phyloP scores from a whole-genome alignment of 106 monocot genomes.

The Alisma plantagoaquatica region DNA sequence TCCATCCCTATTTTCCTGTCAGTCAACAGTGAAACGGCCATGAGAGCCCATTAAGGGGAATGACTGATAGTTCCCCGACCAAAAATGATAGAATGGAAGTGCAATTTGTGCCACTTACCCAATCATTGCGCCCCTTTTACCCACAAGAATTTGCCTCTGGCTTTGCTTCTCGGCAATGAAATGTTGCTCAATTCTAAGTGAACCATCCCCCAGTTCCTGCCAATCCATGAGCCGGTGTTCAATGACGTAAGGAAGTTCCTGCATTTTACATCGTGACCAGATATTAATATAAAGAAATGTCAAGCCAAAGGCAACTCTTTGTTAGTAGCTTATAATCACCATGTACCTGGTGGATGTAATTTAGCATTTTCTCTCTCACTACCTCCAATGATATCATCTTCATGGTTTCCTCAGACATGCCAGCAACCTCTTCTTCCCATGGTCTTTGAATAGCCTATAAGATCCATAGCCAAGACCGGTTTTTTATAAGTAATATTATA shows the following conservation, averaged over 20 bases:
- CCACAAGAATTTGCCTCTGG: conserved; percentile 95
- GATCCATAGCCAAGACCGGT: too few species aligned
- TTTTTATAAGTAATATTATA: too few species aligned
- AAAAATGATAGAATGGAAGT: background rate
- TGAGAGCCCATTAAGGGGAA: too few species aligned
- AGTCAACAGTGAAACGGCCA: too few species aligned
- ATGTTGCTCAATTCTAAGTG: conserved; percentile 92
- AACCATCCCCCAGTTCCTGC: conserved; percentile 91
- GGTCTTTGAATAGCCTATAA: conserved; percentile 82
- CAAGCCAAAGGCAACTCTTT: too few species aligned
- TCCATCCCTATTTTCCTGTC: conserved; percentile 98
- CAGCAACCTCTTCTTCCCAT: conserved; percentile 84
- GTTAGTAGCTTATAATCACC: too few species aligned
- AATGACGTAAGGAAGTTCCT: conserved; percentile 98
- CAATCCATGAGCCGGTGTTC: conserved; percentile 93
- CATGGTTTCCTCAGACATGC: conserved; percentile 82
- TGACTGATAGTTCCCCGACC: too few species aligned
- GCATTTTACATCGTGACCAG: background rate
- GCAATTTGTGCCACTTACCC: conserved; percentile 58
- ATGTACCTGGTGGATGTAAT: conserved; percentile 91
- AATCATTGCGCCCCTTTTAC: conserved; percentile 95
- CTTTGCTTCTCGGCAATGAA: conserved; percentile 76
- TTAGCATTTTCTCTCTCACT: conserved; percentile 86
- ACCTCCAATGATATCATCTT: conserved; percentile 91
- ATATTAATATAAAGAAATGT: background rate